Conservation (phyloP, 768 basidiomycete genomes). For the Galerina sulciceps region DNA sequence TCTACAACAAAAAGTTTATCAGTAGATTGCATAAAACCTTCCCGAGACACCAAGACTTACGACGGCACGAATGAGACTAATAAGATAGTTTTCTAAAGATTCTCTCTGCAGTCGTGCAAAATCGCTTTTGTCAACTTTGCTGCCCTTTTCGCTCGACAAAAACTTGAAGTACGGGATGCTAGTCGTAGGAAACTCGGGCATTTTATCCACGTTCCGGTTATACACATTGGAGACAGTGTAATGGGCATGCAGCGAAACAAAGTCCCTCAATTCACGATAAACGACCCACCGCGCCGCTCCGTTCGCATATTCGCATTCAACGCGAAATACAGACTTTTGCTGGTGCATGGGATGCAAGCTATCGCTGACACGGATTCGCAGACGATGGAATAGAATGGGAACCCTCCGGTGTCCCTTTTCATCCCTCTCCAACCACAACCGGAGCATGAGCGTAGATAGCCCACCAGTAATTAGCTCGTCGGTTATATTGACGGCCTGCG, state of each 20-base stretch:
- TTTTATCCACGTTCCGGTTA: conserved; percentile 68
- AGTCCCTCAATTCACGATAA: conserved; percentile 93
- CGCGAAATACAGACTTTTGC: conserved; percentile 81
- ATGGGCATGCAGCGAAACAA: conserved; percentile 87
- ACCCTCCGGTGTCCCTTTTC: conserved; percentile 83
- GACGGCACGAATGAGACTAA: conserved; percentile 86
- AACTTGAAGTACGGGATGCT: conserved; percentile 90
- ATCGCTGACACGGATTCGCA: conserved; percentile 85
- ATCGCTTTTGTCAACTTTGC: conserved; percentile 63
- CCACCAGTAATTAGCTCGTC: conserved; percentile 85
- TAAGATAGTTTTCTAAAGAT: conserved; percentile 84
- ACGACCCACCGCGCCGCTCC: conserved; percentile 92
- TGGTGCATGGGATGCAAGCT: conserved; percentile 81
- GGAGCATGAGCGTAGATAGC: conserved; percentile 76
- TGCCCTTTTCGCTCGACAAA: conserved; percentile 56
- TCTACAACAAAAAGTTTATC: conserved; percentile 47
- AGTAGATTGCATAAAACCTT: background rate
- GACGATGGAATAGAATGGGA: conserved; percentile 77
- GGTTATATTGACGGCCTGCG: conserved; percentile 69
- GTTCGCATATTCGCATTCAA: conserved; percentile 97
- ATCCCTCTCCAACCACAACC: conserved; percentile 86
- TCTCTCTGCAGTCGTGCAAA: conserved; percentile 85
- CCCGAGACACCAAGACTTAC: conserved; percentile 48
- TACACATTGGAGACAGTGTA: conserved; percentile 86
- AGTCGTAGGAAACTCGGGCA: conserved; percentile 92